These are phyloP conservation scores for Monosporascus sp. DNA, from an alignment of 2,329 filamentous ascomycete species.

Conservation along the genomic window DNA sequence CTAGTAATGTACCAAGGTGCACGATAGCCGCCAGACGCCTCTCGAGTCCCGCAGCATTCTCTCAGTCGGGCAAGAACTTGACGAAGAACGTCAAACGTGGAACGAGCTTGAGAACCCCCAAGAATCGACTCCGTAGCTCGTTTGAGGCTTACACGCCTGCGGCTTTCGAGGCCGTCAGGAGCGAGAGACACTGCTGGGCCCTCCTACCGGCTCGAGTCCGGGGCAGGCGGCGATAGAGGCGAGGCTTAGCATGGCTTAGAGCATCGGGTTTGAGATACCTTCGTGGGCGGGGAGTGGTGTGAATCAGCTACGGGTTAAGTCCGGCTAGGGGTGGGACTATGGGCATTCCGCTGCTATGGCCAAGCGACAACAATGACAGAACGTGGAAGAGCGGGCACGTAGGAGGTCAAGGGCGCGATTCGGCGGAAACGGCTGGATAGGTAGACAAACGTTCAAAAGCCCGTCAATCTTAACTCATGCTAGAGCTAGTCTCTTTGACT, in stretches of 20 bases:
- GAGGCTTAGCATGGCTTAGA: background rate
- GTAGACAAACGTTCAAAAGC: background rate
- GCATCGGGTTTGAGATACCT: background rate
- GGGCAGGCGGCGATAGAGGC: background rate
- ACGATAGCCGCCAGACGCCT: slow-evolving; percentile 17
- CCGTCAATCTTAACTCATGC: background rate
- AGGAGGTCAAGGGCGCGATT: background rate
- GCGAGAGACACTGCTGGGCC: background rate
- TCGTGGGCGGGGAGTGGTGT: background rate
- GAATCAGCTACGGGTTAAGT: background rate
- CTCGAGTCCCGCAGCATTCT: too few relatives aligned
- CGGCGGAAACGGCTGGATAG: background rate
- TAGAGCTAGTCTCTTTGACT: background rate
- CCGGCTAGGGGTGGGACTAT: background rate
- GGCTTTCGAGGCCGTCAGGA: background rate
- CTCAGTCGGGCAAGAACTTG: too few relatives aligned
- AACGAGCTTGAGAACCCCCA: background rate
- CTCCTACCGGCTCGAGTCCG: background rate
- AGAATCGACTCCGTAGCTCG: background rate
- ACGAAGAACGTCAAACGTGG: background rate
- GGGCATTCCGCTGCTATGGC: background rate
- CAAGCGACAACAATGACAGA: background rate
- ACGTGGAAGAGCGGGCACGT: background rate
- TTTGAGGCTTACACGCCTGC: too few relatives aligned
- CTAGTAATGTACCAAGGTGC: slow-evolving; percentile 8